Conservation (phyloP, 2,329 filamentous ascomycete genomes). For the Pseudopyrenochaeta lycopersici region DNA sequence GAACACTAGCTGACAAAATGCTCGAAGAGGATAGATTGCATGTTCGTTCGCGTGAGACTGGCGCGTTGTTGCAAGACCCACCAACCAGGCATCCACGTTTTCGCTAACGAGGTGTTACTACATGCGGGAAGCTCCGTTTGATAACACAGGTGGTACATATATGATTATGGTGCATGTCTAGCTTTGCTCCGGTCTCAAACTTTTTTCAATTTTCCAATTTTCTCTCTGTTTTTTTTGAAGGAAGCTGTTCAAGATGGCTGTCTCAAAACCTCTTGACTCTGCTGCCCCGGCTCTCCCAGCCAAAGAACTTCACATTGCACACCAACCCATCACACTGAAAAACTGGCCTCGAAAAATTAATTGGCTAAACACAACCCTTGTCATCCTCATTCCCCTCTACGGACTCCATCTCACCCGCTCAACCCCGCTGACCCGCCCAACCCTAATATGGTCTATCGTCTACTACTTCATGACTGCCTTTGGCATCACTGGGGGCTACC, state of each 20-base stretch:
- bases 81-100: constrained; percentile 14
- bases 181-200: neutral
- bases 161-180: neutral
- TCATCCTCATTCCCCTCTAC: constrained; percentile 76
- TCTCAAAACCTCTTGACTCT: neutral
- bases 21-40: neutral
- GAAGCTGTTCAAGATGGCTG: constrained; percentile 7
- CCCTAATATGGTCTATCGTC: constrained; percentile 73
- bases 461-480: constrained; percentile 87
- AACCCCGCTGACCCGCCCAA: constrained; percentile 76
- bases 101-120: constrained; percentile 3
- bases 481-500: constrained; percentile 66
- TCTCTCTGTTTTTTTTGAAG: neutral
- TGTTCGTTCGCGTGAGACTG: constrained; percentile 6
- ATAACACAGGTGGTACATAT: constrained; percentile 5
- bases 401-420: constrained; percentile 79
- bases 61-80: neutral
- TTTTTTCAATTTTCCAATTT: neutral
- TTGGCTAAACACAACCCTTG: constrained; percentile 86
- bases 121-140: constrained; percentile 10
- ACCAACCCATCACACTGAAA: constrained; percentile 38
- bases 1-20: neutral
- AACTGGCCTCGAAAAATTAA: constrained; percentile 94
- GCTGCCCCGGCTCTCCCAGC: neutral
- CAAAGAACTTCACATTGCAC: constrained; percentile 26